A percentile compares a stretch with the other conserved stretches of the same genome.
Evolutionary conservation across 2,329 filamentous ascomycete species (phyloP).

Genomic region (Apiospora rasikravindrae): DNA sequence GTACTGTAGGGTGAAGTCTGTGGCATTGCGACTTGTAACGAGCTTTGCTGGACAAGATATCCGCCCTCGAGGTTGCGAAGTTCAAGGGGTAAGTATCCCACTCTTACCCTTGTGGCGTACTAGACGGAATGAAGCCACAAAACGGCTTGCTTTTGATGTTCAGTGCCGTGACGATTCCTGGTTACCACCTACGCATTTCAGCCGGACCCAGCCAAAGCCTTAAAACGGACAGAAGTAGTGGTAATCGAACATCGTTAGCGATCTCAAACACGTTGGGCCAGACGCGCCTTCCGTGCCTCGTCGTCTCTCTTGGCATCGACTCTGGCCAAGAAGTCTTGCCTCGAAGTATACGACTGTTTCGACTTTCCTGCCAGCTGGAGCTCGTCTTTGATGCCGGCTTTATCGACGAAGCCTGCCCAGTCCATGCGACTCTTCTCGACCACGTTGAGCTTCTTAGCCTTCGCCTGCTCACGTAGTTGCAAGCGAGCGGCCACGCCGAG

Average conservation of each 20-base stretch:
- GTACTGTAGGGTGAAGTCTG: background rate
- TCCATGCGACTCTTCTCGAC: conserved; percentile 77
- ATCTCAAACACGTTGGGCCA: conserved; percentile 44
- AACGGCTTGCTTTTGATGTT: background rate
- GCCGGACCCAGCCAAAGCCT: background rate
- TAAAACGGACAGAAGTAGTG: background rate
- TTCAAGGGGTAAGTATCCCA: background rate
- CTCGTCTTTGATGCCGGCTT: conserved; percentile 73
- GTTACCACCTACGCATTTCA: background rate
- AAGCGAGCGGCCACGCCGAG: conserved; percentile 58
- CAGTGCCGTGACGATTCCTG: background rate
- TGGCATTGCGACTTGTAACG: background rate
- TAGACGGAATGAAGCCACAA: background rate
- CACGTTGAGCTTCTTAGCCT: conserved; percentile 70
- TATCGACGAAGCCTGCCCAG: conserved; percentile 74
- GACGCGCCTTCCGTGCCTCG: conserved; percentile 60
- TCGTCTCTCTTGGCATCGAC: conserved; percentile 68
- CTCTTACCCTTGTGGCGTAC: background rate
- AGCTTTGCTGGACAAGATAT: background rate
- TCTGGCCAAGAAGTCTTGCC: conserved; percentile 69
- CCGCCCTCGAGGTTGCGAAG: background rate
- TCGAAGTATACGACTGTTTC: conserved; percentile 66
- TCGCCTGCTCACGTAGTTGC: conserved; percentile 50
- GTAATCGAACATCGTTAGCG: background rate
- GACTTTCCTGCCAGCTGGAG: conserved; percentile 67